Conservation (phyloP, 2,329 filamentous ascomycete species). For the Aureobasidium vineae region DNA sequence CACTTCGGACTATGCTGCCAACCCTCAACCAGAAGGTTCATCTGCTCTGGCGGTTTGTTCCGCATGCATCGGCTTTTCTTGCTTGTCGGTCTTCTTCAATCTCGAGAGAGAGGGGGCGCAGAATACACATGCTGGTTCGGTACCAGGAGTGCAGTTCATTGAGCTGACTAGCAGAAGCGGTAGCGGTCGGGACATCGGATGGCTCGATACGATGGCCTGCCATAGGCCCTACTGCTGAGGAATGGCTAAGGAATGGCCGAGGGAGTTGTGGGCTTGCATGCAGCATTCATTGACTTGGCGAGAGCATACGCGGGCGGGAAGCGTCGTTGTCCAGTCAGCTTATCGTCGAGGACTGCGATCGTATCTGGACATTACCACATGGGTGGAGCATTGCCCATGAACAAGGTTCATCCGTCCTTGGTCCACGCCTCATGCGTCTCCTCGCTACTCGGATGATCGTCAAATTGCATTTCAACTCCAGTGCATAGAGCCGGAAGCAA, state of each 20-base stretch:
- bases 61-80: constrained; percentile 15
- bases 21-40: neutral
- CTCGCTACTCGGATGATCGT: constrained; percentile 41
- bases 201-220: constrained; percentile 1
- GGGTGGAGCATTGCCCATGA: constrained; percentile 11
- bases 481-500: constrained; percentile 14
- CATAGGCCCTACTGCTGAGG: neutral
- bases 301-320: constrained; percentile 31
- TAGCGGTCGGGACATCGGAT: constrained; percentile 12
- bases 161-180: constrained; percentile 5
- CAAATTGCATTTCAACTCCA: neutral
- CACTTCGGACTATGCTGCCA: neutral
- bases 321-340: constrained; percentile 49
- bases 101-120: neutral
- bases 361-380: constrained; percentile 30
- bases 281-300: constrained; percentile 24
- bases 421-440: constrained; percentile 34
- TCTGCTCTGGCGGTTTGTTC: constrained; percentile 1
- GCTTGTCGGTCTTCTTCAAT: neutral
- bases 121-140: constrained; percentile 11
- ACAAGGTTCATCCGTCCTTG: constrained; percentile 7
- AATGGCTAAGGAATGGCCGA: neutral
- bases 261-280: constrained; percentile 11
- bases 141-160: constrained; percentile 14
- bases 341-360: constrained; percentile 45